phyloP scores from a whole-genome alignment of 176 grass and related monocot genomes.

The Carex kokanica region DNA sequence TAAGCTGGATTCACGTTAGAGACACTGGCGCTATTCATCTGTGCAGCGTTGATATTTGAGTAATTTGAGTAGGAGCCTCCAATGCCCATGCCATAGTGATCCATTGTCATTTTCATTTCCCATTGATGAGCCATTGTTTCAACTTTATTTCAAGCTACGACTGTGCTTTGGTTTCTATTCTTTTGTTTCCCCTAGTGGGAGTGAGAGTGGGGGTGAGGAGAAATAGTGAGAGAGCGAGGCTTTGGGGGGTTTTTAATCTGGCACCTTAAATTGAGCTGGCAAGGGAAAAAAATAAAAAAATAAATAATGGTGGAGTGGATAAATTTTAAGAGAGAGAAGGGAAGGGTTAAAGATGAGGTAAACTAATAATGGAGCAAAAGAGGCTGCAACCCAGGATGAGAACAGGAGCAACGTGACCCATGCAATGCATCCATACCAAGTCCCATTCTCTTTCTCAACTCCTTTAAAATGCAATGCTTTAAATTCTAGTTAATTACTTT shows the following conservation, averaged over 20 bases:
- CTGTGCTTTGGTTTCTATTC: neutral
- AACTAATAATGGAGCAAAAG: conserved; percentile 24
- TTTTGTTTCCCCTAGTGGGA: neutral
- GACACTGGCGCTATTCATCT: neutral
- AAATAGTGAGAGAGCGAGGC: conserved; percentile 6
- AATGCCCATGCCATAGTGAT: conserved; percentile 57
- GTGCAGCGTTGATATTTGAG: conserved; percentile 29
- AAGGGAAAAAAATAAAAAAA: conserved; percentile 45
- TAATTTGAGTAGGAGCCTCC: conserved; percentile 38
- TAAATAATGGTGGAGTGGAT: conserved; percentile 42
- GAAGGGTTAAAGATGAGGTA: conserved; percentile 12
- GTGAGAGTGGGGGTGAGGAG: neutral
- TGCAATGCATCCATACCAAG: conserved; percentile 51
- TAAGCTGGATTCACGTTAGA: conserved; percentile 32
- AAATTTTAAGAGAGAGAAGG: conserved; percentile 28
- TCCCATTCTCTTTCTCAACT: conserved; percentile 38
- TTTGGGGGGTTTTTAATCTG: neutral
- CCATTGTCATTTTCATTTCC: conserved; percentile 67
- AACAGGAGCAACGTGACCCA: conserved; percentile 61
- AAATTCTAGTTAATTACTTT: conserved; percentile 27
- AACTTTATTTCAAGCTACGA: neutral
- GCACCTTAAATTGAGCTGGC: conserved; percentile 32
- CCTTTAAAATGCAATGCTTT: conserved; percentile 40
- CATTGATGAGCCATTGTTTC: conserved; percentile 65
- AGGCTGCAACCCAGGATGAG: conserved; percentile 44